Evolutionary conservation across 495 filamentous ascomycete genomes (phyloP).

Genomic region (Neurospora discreta): DNA sequence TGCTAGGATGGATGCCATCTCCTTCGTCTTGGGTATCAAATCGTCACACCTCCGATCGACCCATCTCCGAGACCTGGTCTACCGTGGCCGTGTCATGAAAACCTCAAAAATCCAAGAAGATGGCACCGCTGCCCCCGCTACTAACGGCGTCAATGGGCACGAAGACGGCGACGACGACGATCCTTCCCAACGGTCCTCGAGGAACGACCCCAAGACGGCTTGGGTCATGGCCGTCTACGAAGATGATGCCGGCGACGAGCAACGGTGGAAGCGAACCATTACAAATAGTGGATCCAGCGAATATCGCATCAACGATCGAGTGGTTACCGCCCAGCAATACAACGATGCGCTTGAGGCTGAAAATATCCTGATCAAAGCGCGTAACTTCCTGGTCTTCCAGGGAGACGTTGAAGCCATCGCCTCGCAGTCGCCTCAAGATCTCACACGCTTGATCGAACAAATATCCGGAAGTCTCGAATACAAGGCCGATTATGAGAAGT

Average conservation of each 20-base stretch:
- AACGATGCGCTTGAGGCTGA: conserved; percentile 87
- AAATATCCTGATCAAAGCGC: conserved; percentile 94
- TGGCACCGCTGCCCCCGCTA: conserved; percentile 51
- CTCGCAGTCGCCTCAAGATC: conserved; percentile 79
- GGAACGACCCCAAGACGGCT: conserved; percentile 76
- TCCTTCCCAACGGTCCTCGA: conserved; percentile 40
- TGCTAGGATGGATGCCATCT: conserved; percentile 94
- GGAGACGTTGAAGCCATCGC: conserved; percentile 98
- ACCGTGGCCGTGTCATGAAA: conserved; percentile 86
- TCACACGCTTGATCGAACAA: conserved; percentile 94
- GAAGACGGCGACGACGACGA: conserved; percentile 45
- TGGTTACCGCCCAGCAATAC: conserved; percentile 83
- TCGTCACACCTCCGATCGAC: conserved; percentile 91
- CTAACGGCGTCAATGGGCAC: conserved; percentile 43
- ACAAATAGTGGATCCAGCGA: conserved; percentile 82
- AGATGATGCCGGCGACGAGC: conserved; percentile 91
- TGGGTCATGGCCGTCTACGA: conserved; percentile 99
- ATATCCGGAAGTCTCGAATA: conserved; percentile 94
- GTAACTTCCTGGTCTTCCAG: conserved; percentile 97
- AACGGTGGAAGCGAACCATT: conserved; percentile 90
- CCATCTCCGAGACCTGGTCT: conserved; percentile 91
- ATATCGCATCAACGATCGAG: conserved; percentile 88
- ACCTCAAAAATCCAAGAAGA: conserved; percentile 84
- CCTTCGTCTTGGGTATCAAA: conserved; percentile 97
- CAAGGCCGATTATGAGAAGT: conserved; percentile 85